phyloP scores from a whole-genome alignment of 306 rosid genomes.

The Ochetophila trinervis region DNA sequence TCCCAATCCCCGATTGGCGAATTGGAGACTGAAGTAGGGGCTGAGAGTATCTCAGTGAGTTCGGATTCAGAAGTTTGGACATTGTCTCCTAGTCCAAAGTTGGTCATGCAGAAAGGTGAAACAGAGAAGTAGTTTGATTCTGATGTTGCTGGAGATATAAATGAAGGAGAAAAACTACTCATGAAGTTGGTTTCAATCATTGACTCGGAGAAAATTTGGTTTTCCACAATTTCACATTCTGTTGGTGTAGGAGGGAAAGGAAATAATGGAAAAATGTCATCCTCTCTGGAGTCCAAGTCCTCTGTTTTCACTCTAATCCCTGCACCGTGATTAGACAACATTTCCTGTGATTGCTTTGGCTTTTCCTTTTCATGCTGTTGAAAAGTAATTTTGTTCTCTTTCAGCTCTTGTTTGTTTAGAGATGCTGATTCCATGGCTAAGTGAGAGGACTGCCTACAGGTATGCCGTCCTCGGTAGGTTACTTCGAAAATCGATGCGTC shows the following conservation, averaged over 20 bases:
- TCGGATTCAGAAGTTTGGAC: slow-evolving; percentile 57
- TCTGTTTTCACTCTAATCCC: slow-evolving; percentile 45
- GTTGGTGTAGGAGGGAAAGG: slow-evolving; percentile 38
- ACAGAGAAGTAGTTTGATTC: slow-evolving; percentile 42
- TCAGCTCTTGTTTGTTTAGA: slow-evolving; percentile 17
- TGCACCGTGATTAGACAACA: slow-evolving; percentile 26
- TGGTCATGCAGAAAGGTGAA: slow-evolving; percentile 30
- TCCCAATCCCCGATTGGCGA: slow-evolving; percentile 53
- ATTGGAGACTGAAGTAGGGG: slow-evolving; percentile 55
- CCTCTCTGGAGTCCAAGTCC: slow-evolving; percentile 33
- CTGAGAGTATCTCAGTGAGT: slow-evolving; percentile 54
- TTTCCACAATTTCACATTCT: slow-evolving; percentile 38
- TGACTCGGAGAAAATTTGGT: slow-evolving; percentile 30
- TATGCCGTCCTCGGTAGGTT: slow-evolving; percentile 62
- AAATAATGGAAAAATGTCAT: slow-evolving; percentile 43
- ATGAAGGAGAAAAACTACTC: slow-evolving; percentile 26
- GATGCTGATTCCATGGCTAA: slow-evolving; percentile 28
- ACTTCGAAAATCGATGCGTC: slow-evolving; percentile 45
- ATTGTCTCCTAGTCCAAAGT: slow-evolving; percentile 33
- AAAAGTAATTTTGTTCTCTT: slow-evolving; percentile 18
- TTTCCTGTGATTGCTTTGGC: slow-evolving; percentile 19
- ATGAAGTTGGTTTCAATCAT: slow-evolving; percentile 34
- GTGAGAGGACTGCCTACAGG: slow-evolving; percentile 49
- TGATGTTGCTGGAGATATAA: slow-evolving; percentile 43
- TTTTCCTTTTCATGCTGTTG: slow-evolving; percentile 25